Evolutionary conservation across 768 basidiomycete species (phyloP), one percentile per base, ranked within the genome.

Genomic region (Amanita phalloides): DNA sequence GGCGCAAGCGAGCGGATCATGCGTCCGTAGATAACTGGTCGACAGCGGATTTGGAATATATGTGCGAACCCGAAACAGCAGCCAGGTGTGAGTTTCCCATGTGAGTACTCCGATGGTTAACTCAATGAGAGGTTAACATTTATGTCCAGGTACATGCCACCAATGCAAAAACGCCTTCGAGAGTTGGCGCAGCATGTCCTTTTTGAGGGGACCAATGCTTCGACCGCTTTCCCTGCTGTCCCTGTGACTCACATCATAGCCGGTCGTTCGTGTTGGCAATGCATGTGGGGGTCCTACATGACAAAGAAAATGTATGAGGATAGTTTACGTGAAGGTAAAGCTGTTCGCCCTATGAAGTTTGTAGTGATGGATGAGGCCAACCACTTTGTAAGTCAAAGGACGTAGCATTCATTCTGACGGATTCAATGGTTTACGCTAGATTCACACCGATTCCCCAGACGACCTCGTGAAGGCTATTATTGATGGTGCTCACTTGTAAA

Each of bases 321-420:
- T 45, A 39, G 45, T 20, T 30, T 48, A 13, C 42, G 25, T 1
- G 45, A 55, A 2, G 63, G 62, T 0, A 53, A 60, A 32, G 56
- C 59, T 37, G 26, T 58, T 26, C 57, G 67, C 14, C 47, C 58
- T 3, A 53, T 62, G n/a, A 33, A 53, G 7, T 66, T 67, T 47
- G 13, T 62, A 9, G 42, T 55, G 1, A 51, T 68, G 17, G 54
- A 61, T 17, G 56, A 57, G 6, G 64, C 57, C 3, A 70, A 71
- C 55, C 69, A 71, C 51, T 68, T 71, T 49, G 70, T 71, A 48
- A 53, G 69, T 59, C 8, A 23, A 4, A 41, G 23, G 23, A 9
- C 4, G 0, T 17, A 17, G 6, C 38, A 17, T 20, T 17, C 38
- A 41, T 14, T 20, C 8, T 3, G 8, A 10, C 3, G 1, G 9